Evolutionary conservation across 176 grass and related monocot species (phyloP).

Genomic region (Triticum urartu): DNA sequence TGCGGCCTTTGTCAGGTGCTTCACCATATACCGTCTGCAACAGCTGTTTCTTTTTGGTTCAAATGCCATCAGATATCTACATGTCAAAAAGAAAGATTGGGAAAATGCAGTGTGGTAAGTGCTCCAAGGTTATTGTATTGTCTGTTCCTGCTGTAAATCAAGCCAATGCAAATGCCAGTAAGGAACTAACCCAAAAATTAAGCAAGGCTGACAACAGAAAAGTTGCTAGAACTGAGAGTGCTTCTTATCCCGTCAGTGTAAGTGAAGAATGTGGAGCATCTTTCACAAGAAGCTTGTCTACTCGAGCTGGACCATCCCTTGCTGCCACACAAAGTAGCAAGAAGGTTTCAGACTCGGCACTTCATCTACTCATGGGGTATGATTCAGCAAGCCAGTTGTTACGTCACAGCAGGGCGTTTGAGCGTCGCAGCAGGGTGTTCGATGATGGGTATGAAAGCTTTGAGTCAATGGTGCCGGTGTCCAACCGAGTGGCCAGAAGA

Average conservation of each 20-base stretch:
- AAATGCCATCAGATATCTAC: conserved; percentile 74
- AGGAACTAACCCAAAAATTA: conserved; percentile 13
- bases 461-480: conserved; percentile 57
- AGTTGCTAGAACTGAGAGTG: conserved; percentile 17
- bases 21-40: conserved; percentile 77
- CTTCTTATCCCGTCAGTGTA: conserved; percentile 36
- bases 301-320: conserved; percentile 23
- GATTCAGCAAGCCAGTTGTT: conserved; percentile 86
- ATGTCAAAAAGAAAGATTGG: conserved; percentile 54
- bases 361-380: conserved; percentile 96
- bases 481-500: conserved; percentile 49
- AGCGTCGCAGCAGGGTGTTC: conserved; percentile 36
- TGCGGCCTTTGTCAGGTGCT: conserved; percentile 68
- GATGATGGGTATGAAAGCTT: conserved; percentile 63
- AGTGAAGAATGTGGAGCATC: conserved; percentile 47
- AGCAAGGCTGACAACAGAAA: background rate
- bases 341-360: conserved; percentile 41
- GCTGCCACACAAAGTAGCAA: conserved; percentile 30
- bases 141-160: conserved; percentile 47
- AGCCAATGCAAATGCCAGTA: background rate
- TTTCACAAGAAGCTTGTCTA: conserved; percentile 52
- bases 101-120: conserved; percentile 74
- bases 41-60: conserved; percentile 71
- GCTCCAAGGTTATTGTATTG: conserved; percentile 62
- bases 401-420: conserved; percentile 39